These are phyloP conservation scores for Exophiala calicioides DNA, from an alignment of 2,329 filamentous ascomycete genomes.

Conservation along the genomic window DNA sequence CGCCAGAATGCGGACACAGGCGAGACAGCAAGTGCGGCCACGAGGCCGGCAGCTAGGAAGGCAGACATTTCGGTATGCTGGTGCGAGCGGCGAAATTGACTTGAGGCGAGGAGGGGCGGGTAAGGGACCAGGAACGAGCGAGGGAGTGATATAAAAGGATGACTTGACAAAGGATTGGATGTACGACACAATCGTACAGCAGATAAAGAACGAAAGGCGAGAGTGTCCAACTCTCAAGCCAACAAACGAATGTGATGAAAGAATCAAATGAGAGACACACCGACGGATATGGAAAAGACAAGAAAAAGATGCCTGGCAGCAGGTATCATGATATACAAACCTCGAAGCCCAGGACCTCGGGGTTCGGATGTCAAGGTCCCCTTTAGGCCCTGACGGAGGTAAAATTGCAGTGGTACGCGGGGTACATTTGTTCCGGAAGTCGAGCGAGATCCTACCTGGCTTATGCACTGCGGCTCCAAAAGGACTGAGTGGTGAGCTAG, in stretches of 20 bases:
- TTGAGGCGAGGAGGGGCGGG: conserved; percentile 6
- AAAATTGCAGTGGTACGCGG: conserved; percentile 22
- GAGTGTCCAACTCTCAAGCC: conserved; percentile 26
- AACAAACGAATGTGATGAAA: conserved; percentile 24
- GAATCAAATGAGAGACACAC: conserved; percentile 18
- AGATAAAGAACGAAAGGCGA: conserved; percentile 29
- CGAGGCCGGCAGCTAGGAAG: conserved; percentile 20
- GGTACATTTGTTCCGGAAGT: not conserved
- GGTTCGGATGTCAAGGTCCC: not conserved
- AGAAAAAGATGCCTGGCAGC: conserved; percentile 2
- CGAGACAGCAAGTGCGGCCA: conserved; percentile 28
- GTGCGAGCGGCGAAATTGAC: conserved; percentile 2
- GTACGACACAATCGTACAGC: conserved; percentile 26
- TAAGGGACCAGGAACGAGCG: conserved; percentile 16
- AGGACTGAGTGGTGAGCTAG: too few species aligned
- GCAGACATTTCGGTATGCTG: conserved; percentile 21
- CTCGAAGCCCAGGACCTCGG: too few species aligned
- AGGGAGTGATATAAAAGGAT: conserved; percentile 20
- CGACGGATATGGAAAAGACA: conserved; percentile 15
- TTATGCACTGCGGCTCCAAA: too few species aligned
- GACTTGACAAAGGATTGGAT: conserved; percentile 21
- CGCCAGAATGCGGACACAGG: conserved; percentile 33
- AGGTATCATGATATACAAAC: conserved; percentile 15
- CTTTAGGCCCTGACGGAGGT: not conserved
- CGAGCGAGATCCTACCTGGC: conserved; percentile 2